phyloP scores from a whole-genome alignment of 768 basidiomycete genomes.

The Tricholomella constricta region DNA sequence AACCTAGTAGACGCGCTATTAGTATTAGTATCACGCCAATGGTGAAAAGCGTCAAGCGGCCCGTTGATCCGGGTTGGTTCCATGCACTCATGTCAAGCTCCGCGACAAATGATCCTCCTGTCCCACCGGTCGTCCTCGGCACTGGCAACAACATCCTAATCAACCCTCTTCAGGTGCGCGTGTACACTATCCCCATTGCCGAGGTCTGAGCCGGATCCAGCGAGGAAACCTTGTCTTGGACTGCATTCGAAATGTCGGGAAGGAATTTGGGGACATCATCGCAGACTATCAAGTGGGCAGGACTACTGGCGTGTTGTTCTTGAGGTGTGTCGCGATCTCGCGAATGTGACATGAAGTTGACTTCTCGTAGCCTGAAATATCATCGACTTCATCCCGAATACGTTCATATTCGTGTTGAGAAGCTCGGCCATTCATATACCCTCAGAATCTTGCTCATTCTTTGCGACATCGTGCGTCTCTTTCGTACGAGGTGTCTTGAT shows the following conservation, averaged over 20 bases:
- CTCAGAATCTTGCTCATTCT: constrained; percentile 85
- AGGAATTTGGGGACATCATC: constrained; percentile 93
- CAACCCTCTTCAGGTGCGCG: constrained; percentile 57
- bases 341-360: background rate
- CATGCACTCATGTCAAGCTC: constrained; percentile 7
- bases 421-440: constrained; percentile 78
- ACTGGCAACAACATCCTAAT: constrained; percentile 65
- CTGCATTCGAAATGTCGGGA: constrained; percentile 83
- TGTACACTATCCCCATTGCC: background rate
- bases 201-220: constrained; percentile 39
- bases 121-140: constrained; percentile 66
- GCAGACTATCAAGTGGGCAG: constrained; percentile 95
- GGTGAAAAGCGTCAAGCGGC: background rate
- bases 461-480: constrained; percentile 80
- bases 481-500: background rate
- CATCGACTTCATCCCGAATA: constrained; percentile 98
- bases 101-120: constrained; percentile 27
- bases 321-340: constrained; percentile 58
- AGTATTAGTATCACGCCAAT: too few relatives aligned
- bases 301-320: constrained; percentile 89
- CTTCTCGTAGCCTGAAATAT: constrained; percentile 71
- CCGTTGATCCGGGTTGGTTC: constrained; percentile 19
- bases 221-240: constrained; percentile 89
- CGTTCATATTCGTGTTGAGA: constrained; percentile 87
- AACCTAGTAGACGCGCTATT: background rate